Base-by-base conservation (phyloP, 1,139 yeast species). In the Pichia sp. region DNA sequence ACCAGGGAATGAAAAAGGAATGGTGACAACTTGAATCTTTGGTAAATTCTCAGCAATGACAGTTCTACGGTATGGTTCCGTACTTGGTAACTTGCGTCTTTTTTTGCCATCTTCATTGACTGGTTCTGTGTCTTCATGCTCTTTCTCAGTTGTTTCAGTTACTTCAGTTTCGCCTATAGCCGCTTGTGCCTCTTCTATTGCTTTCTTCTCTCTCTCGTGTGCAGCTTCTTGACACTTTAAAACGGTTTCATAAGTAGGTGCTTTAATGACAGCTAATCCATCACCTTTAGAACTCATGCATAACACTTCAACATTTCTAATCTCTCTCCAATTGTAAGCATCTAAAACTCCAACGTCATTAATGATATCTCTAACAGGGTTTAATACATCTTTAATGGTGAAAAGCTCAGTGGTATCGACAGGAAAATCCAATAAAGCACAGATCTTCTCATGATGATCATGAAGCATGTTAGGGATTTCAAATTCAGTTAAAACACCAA, bases 1-100 rank as follows among this genome's bases (percentile, higher is more conserved):
- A 2, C 95, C 96, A 1, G 94, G 94, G 26, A 84, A 64, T 4
- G 88, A 83, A 62, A 83, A 91, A 12, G 98, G 98, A 6, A 91
- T 74, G 11, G 85, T 62, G 3, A 64, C 73, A 17, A 72, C 55
- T 50, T 72, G 78, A 13, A 42, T 26, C 55, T 34, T 33, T 20
- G 47, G 47, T 19, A 44, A 22, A 10, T 27, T 31, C 12, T 36
- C 41, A 2, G 15, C 19, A 11, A 28, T 15, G 13, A 44, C 39
- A 11, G 30, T 32, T 13, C 47, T 33, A 13, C 44, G 23, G 19
- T 40, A 40, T 23, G 44, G 44, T 22, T 38, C 39, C 6, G 21
- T 34, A 10, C 24, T 29, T 16, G 28, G 37, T 13, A 14, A 22
- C 22, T 28, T 27, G 13, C 35, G 29, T 23, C 32, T 37, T 23